Conservation (phyloP, 805 yeast species). For the Wickerhamiella nectarea region DNA sequence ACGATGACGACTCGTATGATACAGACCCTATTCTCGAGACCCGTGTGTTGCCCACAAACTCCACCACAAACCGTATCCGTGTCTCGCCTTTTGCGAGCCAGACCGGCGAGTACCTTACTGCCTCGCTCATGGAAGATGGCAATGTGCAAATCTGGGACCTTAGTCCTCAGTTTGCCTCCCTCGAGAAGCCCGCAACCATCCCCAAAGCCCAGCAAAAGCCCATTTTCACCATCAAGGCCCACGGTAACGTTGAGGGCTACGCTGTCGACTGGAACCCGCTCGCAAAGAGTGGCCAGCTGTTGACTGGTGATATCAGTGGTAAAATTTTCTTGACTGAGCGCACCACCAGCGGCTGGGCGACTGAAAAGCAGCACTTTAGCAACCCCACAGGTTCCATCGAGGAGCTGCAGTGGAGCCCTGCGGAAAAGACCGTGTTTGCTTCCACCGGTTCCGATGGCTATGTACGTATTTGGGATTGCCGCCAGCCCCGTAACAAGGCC, state of each 20-base stretch:
- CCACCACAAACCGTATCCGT: slow-evolving; percentile 81
- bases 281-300: slow-evolving; percentile 59
- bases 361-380: slow-evolving; percentile 68
- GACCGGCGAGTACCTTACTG: slow-evolving; percentile 74
- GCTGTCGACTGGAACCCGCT: slow-evolving; percentile 95
- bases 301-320: slow-evolving; percentile 84
- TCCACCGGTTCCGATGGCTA: slow-evolving; percentile 85
- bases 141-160: slow-evolving; percentile 79
- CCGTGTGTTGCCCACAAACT: slow-evolving; percentile 60
- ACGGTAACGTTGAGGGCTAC: slow-evolving; percentile 94
- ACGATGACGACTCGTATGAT: slow-evolving; percentile 60
- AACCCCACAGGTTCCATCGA: slow-evolving; percentile 60
- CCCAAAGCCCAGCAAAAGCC: slow-evolving; percentile 72
- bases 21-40: slow-evolving; percentile 76
- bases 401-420: slow-evolving; percentile 91
- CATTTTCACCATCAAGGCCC: slow-evolving; percentile 62
- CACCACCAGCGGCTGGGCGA: slow-evolving; percentile 62
- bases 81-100: slow-evolving; percentile 61
- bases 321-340: slow-evolving; percentile 66
- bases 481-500: slow-evolving; percentile 84
- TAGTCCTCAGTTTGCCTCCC: slow-evolving; percentile 63
- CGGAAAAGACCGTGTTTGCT: slow-evolving; percentile 90
- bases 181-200: slow-evolving; percentile 79
- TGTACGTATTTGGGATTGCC: slow-evolving; percentile 90
- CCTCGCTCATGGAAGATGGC: slow-evolving; percentile 80